phyloP scores from a whole-genome alignment of 805 yeast genomes.

The Kazachstania taianensis region DNA sequence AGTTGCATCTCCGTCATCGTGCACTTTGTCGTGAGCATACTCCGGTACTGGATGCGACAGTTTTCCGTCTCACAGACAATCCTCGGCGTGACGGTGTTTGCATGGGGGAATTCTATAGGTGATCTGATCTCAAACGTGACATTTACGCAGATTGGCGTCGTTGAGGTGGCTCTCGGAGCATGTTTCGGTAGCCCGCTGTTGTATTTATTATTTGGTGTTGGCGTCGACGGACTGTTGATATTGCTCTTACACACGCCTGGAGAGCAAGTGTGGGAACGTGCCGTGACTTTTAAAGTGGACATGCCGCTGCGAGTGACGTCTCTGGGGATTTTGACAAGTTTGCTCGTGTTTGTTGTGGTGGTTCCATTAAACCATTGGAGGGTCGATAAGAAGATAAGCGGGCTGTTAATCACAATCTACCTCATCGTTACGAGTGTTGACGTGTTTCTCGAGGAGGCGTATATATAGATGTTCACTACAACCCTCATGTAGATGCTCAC shows the following conservation, averaged over 20 bases:
- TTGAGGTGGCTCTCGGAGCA: conserved; percentile 88
- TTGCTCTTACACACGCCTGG: conserved; percentile 9
- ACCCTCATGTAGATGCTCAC: no score
- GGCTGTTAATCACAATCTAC: conserved; percentile 11
- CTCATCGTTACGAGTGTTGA: neutral
- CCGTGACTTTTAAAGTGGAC: conserved; percentile 32
- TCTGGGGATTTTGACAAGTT: conserved; percentile 32
- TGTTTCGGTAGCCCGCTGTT: conserved; percentile 90
- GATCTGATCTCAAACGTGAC: conserved; percentile 79
- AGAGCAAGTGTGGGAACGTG: conserved; percentile 1
- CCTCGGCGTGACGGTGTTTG: conserved; percentile 79
- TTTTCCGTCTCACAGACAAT: conserved; percentile 64
- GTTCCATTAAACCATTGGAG: conserved; percentile 41
- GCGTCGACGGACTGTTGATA: conserved; percentile 55
- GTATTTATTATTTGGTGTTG: conserved; percentile 69
- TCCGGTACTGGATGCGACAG: conserved; percentile 51
- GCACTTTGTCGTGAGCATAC: conserved; percentile 42
- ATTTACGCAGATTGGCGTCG: conserved; percentile 70
- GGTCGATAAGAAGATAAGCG: conserved; percentile 36
- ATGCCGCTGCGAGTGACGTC: conserved; percentile 32
- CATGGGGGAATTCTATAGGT: conserved; percentile 87
- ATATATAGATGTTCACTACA: neutral
- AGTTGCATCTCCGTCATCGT: conserved; percentile 47
- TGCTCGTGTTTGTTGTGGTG: conserved; percentile 30
- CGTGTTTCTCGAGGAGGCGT: neutral